Base-by-base conservation (phyloP, 225 moss, liverwort and hornwort genomes). In the Takakia lepidozioides region DNA sequence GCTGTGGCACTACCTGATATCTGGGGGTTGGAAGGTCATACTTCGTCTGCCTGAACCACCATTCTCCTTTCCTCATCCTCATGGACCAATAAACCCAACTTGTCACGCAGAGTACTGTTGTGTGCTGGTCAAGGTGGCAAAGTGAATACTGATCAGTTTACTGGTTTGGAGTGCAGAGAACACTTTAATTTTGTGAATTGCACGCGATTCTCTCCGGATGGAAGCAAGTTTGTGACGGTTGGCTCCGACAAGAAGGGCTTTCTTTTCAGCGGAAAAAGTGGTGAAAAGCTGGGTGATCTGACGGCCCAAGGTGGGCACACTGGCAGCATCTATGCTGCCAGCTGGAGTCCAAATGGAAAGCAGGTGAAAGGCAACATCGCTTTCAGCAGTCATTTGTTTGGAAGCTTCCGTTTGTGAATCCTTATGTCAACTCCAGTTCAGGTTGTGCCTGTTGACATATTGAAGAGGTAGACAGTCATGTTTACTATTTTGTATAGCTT, bases 171-270 rank as follows among this genome's bases (percentile, higher is more conserved):
- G 26, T 69, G 73, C 79, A 89, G 82, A 76, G 84, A 90, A 40
- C 95, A 98, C 50, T 60, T 69, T 38, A 98, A 98, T 62, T 98
- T 82, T 66, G 95, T 98, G 46, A 98, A 98, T 49, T 98, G 95
- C 28, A 70, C 85, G 57, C 70, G 95, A n/a, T 98, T 77, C 55
- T 87, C 91, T 28, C 85, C 90, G 13, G 87, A 98, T 83, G 95
- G 95, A 21, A 87, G 64, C 63, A 85, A 74, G 70, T 87, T 83
- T 52, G 43, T 98, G 36, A 80, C 91, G 36, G 70, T 98, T 41
- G 78, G 87, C 26, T 98, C 95, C 15, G 95, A 98, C 67, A 98
- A 87, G 77, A 91, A 71, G 54, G 95, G 89, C 24, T 51, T 81
- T 48, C 65, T 98, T 4, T 98, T 64, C 54, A 69, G 87, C 38